Base-by-base conservation (phyloP, 192 early-diverging fungal species). In the Funneliformis geosporum region DNA sequence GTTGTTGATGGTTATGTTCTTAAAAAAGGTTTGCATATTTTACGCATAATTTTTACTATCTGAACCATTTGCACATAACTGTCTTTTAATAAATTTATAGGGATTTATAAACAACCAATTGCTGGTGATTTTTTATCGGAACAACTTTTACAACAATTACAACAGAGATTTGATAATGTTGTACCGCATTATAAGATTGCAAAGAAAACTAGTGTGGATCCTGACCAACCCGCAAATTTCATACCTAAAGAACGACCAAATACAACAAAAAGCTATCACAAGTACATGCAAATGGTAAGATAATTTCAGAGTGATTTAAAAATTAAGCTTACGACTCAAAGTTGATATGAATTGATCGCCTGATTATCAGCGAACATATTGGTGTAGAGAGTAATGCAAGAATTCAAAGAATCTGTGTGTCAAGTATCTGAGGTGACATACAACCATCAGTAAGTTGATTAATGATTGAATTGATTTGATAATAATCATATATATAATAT, bases 1-100 rank as follows among this genome's bases (percentile, higher is more conserved):
- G 98, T 99, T 16, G 94, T 93, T 80, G 98, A 99, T 81, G 98
- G 98, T 43, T 99, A 92, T 82, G 95, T 96, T 21, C 83, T 99
- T 59, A 96, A 95, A 80, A 97, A 98, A 85, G 94, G 92, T 82
- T 67, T 75, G 62, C 64, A 23, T 14, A 14, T 42, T 16, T 25
- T n/a, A n/a, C n/a, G n/a, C n/a, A n/a, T n/a, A n/a, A 21, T 62
- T 50, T 80, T 16, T 11, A 21, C 21, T 70, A 82, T 25, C 33
- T 82, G 14, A 40, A 81, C 16, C 43, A 18, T 14, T 2, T 39
- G 12, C 16, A 28, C 2, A 21, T 55, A 46, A 55, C 59, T 39
- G 18, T n/a, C n/a, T n/a, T n/a, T 74, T 40, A 60, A 38, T 40
- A 8, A 0, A 9, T 79, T 28, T 25, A 33, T 59, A 86, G 85